These are phyloP conservation scores for Somion occarium DNA, from an alignment of 1,284 basidiomycete genomes.

Conservation along the genomic window DNA sequence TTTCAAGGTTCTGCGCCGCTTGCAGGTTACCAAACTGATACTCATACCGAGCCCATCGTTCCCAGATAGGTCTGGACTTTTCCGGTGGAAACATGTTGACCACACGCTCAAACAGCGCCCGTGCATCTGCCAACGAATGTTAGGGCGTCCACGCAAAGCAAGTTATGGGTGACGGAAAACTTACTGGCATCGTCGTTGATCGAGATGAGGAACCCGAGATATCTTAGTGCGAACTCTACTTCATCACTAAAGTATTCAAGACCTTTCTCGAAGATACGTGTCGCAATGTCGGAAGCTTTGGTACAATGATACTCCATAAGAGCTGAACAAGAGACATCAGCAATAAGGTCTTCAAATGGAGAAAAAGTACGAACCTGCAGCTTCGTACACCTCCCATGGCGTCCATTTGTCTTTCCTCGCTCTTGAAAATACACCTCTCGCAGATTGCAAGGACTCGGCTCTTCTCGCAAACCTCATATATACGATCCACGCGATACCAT, in stretches of 20 bases:
- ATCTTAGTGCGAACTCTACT: conserved; percentile 82
- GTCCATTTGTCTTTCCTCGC: conserved; percentile 83
- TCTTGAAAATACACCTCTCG: conserved; percentile 77
- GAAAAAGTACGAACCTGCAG: conserved; percentile 59
- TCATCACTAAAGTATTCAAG: conserved; percentile 83
- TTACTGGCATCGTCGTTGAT: conserved; percentile 96
- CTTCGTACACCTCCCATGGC: conserved; percentile 94
- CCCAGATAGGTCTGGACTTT: conserved; percentile 85
- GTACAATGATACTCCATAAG: conserved; percentile 96
- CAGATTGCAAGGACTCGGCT: conserved; percentile 80
- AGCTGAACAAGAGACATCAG: conserved; percentile 41
- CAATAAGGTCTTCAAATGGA: background rate
- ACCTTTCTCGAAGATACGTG: conserved; percentile 94
- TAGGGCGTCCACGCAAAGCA: conserved; percentile 1
- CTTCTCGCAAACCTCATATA: conserved; percentile 91
- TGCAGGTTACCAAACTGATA: conserved; percentile 94
- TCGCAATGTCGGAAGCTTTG: conserved; percentile 81
- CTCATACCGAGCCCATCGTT: conserved; percentile 93
- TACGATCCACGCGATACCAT: conserved; percentile 71
- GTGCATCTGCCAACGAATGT: conserved; percentile 75
- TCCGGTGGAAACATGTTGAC: conserved; percentile 78
- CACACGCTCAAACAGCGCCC: conserved; percentile 91
- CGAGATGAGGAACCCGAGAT: conserved; percentile 90
- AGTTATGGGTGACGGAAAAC: conserved; percentile 16
- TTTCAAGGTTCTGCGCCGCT: conserved; percentile 85